Base-by-base conservation (phyloP, 306 rosid species). In the Arachis hypogaea region DNA sequence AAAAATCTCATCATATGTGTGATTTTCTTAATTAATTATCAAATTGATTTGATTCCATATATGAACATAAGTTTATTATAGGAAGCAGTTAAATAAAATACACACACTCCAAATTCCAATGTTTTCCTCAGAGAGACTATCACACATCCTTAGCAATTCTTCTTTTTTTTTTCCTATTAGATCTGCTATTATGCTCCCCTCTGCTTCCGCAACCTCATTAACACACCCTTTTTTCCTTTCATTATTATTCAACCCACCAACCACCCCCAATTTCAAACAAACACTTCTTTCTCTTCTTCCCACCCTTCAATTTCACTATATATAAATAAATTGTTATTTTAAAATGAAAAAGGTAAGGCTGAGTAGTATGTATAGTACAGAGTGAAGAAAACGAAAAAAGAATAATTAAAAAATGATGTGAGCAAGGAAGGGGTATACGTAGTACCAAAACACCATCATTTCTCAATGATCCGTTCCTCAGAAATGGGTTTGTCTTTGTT, bases 161-260 rank as follows among this genome's bases (percentile, higher is more conserved):
- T 86, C 87, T 93, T 85, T 86, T 16, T n/a, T n/a, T 16, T 88
- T 93, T 85, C 86, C 85, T 70, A 82, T 82, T 91, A 91, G 95
- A 89, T 88, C 97, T 89, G 92, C 84, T 88, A 33, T 33, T 1
- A 33, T 33, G 38, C 38, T 33, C 38, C 77, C 81, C 82, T 85
- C 88, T 76, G 75, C 75, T 76, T 85, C 93, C 86, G 90, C 93
- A 82, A 87, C 88, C 92, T 88, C 84, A 85, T 84, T 80, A 79
- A 80, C 92, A 85, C 93, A 1, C 28, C 28, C 28, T 95, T 88
- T 92, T 94, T 89, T 92, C 38, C 38, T 33, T 33, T 33, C 38
- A 33, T 33, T 33, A 33, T 33, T 33, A 33, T 2, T 33, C 4
- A 33, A 33, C 4, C 38, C 38, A 33, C 38, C 38, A 33, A 33